A percentile compares a stretch with the other conserved stretches of the same genome.
Conservation (phyloP, 2,329 filamentous ascomycete species). For the Didymellaceae sp. region DNA sequence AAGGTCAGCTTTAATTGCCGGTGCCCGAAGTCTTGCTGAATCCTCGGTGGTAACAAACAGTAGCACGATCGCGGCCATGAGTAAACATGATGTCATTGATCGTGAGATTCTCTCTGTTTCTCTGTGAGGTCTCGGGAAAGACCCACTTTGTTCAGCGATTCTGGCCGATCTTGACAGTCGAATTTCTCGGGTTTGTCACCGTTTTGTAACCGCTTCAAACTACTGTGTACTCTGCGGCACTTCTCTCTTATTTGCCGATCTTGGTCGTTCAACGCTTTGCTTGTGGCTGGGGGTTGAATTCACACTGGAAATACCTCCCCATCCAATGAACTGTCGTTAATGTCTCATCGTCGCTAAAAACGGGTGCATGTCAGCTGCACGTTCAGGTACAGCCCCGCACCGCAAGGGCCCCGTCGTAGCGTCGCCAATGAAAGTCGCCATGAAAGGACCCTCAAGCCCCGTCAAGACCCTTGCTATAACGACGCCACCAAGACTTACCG, state of each 20-base stretch:
- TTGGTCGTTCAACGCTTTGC: no score
- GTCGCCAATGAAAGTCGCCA: background rate
- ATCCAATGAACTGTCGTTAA: no score
- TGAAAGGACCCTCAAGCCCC: background rate
- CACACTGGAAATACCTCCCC: background rate
- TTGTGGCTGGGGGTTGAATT: background rate
- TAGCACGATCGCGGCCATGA: no score
- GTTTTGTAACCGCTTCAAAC: background rate
- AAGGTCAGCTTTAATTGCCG: no score
- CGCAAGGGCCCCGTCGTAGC: background rate
- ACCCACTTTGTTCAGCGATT: background rate
- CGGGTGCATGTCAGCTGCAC: slow-evolving; percentile 6
- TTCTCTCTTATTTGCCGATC: no score
- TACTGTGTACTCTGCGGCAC: no score
- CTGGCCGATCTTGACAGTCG: background rate
- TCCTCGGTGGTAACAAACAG: no score
- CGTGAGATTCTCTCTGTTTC: background rate
- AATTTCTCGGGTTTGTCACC: background rate
- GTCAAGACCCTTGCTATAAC: background rate
- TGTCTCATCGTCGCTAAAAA: background rate
- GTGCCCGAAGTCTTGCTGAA: no score
- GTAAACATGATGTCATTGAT: slow-evolving; percentile 12
- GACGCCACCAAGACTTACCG: no score
- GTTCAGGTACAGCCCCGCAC: slow-evolving; percentile 7
- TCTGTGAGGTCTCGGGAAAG: background rate